These are phyloP conservation scores for Canna indica DNA, from an alignment of 176 grass and related monocot species.

Conservation along the genomic window DNA sequence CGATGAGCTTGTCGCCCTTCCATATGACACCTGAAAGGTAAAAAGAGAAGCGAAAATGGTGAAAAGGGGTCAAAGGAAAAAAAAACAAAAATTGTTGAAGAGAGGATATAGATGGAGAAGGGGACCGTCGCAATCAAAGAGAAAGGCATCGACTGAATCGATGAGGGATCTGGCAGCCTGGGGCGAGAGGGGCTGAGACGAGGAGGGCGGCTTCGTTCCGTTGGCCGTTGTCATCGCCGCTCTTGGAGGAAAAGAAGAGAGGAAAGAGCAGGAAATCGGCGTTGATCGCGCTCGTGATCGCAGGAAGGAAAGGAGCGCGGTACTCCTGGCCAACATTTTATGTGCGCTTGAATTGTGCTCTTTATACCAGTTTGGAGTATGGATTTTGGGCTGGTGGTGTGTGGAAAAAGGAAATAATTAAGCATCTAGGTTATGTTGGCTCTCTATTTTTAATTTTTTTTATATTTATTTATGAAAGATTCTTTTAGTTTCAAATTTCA, in stretches of 20 bases:
- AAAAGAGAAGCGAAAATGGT: constrained; percentile 9
- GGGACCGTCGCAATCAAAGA: constrained; percentile 88
- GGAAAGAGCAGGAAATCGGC: no score
- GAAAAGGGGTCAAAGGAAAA: constrained; percentile 12
- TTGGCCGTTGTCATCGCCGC: constrained; percentile 16
- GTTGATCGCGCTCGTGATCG: no score
- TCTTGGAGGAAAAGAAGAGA: neutral
- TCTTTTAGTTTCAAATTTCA: no score
- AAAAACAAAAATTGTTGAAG: neutral
- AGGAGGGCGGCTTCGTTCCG: neutral
- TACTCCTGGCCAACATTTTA: no score
- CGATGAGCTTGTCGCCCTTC: constrained; percentile 85
- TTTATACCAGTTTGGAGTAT: no score
- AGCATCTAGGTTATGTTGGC: no score
- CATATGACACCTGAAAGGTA: constrained; percentile 63
- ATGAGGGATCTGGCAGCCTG: constrained; percentile 50
- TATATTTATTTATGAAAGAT: no score
- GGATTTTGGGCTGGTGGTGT: no score
- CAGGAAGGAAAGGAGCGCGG: neutral
- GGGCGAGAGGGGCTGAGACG: constrained; percentile 34
- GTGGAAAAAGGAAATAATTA: no score
- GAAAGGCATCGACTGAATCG: constrained; percentile 67
- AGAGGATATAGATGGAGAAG: neutral
- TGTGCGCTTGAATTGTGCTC: no score
- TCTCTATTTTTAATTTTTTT: no score